A percentile compares a stretch with the other conserved stretches of the same genome.
phyloP scores from a whole-genome alignment of 331 rosid species.

The Spiraea crenata region DNA sequence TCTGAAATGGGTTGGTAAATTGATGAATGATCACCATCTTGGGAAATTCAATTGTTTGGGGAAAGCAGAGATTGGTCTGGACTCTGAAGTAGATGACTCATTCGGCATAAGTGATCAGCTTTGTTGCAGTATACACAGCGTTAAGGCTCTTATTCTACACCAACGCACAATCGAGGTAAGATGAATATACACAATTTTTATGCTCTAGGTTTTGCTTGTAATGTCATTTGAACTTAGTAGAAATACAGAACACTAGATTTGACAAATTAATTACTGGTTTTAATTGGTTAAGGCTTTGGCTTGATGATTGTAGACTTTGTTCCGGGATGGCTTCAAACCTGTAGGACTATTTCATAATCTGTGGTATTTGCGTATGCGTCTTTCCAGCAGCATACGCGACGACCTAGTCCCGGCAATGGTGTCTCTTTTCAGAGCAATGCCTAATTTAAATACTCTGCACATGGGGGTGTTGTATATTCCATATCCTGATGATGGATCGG shows the following conservation, averaged over 20 bases:
- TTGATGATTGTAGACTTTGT: not conserved
- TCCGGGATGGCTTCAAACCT: not conserved
- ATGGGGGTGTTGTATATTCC: not conserved
- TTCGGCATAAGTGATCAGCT: not conserved
- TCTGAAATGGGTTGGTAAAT: conserved; percentile 7
- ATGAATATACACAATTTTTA: not conserved
- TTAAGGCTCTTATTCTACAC: not conserved
- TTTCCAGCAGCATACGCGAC: not conserved
- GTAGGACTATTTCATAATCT: not conserved
- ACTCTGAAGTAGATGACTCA: not conserved
- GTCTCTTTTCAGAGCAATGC: not conserved
- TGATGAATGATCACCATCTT: not conserved
- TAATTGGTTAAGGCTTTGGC: no score
- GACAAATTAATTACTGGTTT: no score
- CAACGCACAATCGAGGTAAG: not conserved
- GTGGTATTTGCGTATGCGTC: not conserved
- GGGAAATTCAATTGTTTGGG: not conserved
- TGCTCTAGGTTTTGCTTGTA: no score
- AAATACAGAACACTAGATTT: no score
- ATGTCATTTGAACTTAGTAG: no score
- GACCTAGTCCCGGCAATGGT: not conserved
- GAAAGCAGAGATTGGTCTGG: not conserved
- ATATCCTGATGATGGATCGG: not conserved
- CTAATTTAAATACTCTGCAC: not conserved
- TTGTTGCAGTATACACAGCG: not conserved